A percentile compares a stretch with the other conserved stretches of the same genome.
Evolutionary conservation across 306 rosid genomes (phyloP).

Genomic region (Lablab purpureus): DNA sequence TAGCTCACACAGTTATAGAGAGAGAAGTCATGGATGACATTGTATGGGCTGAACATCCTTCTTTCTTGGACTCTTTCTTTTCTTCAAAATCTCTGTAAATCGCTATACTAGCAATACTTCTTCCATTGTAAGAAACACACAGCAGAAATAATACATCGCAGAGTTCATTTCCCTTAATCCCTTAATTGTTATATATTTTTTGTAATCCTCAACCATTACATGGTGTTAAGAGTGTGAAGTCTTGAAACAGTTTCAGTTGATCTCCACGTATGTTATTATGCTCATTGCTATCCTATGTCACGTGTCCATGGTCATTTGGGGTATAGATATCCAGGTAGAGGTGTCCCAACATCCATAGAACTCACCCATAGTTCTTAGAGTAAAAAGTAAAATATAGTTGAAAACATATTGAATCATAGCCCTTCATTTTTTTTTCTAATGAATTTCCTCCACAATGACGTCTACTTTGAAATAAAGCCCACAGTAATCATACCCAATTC

Average conservation of each 20-base stretch:
- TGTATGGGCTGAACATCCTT: too few species aligned
- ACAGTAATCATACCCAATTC: constrained; percentile 27
- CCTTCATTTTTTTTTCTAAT: constrained; percentile 2
- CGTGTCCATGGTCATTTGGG: constrained; percentile 22
- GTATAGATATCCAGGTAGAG: neutral
- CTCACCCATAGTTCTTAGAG: constrained; percentile 17
- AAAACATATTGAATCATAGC: constrained; percentile 8
- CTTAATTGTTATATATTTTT: too few species aligned
- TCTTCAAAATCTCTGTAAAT: too few species aligned
- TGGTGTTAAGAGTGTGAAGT: neutral
- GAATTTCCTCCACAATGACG: neutral
- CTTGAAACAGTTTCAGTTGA: neutral
- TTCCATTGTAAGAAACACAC: too few species aligned
- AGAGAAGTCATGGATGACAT: too few species aligned
- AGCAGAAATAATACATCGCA: too few species aligned
- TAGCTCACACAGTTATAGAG: too few species aligned
- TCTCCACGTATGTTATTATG: neutral
- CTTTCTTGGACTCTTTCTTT: too few species aligned
- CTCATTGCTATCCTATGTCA: neutral
- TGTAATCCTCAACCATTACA: too few species aligned
- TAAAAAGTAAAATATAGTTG: constrained; percentile 1
- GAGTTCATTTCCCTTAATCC: too few species aligned
- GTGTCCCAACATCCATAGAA: constrained; percentile 30
- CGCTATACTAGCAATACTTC: too few species aligned
- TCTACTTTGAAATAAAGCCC: constrained; percentile 22